Conservation (phyloP, 352 stramenopile genomes). For the Thalassiosira exigua region DNA sequence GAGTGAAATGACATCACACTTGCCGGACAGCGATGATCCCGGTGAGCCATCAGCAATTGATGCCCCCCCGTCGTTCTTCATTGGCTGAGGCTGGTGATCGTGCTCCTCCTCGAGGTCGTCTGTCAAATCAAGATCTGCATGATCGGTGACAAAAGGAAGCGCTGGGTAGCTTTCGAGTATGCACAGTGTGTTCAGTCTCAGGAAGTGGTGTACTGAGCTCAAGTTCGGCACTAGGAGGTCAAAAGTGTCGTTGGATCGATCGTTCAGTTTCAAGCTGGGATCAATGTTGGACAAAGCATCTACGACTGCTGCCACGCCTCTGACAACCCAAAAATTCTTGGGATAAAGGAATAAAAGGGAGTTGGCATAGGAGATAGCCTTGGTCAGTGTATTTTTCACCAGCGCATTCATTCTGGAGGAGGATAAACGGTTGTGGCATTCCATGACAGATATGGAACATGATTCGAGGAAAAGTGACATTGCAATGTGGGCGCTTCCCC, state of each 20-base stretch:
- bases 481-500: conserved; percentile 25
- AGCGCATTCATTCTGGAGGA: conserved; percentile 32
- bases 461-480: conserved; percentile 66
- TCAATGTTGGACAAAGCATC: conserved; percentile 50
- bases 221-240: conserved; percentile 72
- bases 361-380: conserved; percentile 38
- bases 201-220: conserved; percentile 69
- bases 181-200: conserved; percentile 77
- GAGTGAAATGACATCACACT: conserved; percentile 75
- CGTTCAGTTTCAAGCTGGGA: conserved; percentile 45
- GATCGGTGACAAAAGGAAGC: conserved; percentile 75
- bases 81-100: conserved; percentile 27
- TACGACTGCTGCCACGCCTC: conserved; percentile 59
- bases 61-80: conserved; percentile 3
- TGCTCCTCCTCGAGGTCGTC: conserved; percentile 85
- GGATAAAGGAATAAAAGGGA: conserved; percentile 57
- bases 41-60: conserved; percentile 11
- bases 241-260: conserved; percentile 66
- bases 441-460: conserved; percentile 55
- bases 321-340: conserved; percentile 68
- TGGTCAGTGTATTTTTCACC: conserved; percentile 40
- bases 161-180: conserved; percentile 77
- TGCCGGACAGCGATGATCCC: conserved; percentile 39
- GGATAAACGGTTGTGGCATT: conserved; percentile 47
- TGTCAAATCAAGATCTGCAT: conserved; percentile 80